Percentiles rank a stretch among this genome's conserved stretches.
phyloP scores from a whole-genome alignment of 1,139 yeast genomes.

The Pneumocystis murina region DNA sequence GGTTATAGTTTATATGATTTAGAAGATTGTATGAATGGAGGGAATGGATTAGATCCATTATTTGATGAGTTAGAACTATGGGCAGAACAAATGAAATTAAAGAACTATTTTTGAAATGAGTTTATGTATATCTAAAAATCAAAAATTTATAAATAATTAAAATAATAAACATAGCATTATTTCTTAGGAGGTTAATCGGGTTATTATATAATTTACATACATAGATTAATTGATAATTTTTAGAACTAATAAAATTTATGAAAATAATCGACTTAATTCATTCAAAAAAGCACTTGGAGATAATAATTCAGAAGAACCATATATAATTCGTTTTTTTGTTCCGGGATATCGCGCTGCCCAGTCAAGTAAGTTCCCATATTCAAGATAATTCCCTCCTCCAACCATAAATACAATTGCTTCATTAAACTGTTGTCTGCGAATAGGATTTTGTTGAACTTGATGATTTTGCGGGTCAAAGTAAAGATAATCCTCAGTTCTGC shows the following conservation, averaged over 20 bases:
- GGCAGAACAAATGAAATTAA: constrained; percentile 34
- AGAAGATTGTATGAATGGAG: constrained; percentile 64
- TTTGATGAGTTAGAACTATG: constrained; percentile 38
- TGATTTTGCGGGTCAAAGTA: constrained; percentile 70
- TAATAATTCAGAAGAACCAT: constrained; percentile 73
- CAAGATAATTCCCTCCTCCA: constrained; percentile 93
- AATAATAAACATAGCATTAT: background rate
- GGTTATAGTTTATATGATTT: constrained; percentile 64
- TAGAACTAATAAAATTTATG: constrained; percentile 22
- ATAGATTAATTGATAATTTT: constrained; percentile 16
- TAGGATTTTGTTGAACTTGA: background rate
- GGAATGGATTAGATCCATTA: constrained; percentile 43
- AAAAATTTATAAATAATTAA: background rate
- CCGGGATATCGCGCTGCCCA: constrained; percentile 41
- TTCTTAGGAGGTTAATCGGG: constrained; percentile 10
- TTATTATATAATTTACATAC: constrained; percentile 29
- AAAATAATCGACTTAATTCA: constrained; percentile 35
- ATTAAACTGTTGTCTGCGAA: constrained; percentile 59
- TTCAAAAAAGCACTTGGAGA: constrained; percentile 63
- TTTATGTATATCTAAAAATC: background rate
- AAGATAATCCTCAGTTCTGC: constrained; percentile 66
- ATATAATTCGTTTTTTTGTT: constrained; percentile 39
- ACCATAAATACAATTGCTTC: constrained; percentile 81
- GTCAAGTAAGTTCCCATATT: constrained; percentile 85
- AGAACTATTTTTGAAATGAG: constrained; percentile 18